Evolutionary conservation across 441 rosid genomes (phyloP), one percentile per base, ranked within the genome.

Genomic region (Manihot esculenta): DNA sequence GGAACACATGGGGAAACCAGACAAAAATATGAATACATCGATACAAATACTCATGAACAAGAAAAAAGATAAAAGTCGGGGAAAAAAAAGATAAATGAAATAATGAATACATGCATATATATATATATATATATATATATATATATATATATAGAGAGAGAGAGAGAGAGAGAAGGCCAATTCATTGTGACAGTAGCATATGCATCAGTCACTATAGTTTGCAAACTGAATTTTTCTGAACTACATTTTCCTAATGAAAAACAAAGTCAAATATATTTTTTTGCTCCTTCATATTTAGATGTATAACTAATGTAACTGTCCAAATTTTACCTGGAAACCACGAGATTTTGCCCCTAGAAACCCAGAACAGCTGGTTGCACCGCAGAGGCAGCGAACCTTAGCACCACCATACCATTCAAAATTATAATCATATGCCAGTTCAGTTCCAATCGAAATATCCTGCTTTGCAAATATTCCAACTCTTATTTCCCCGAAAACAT

Each of bases 401-500:
- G 93, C 84, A 65, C 99, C 99, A 58, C 99, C 99, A 61, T 86
- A 94, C 99, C 97, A 94, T 78, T 92, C 96, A 74, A 94, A 94
- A 67, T 94, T 90, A 61, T 94, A 92, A 79, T 94, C 90, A 70
- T 94, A 94, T 57, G 86, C 81, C 78, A 94, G 77, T 79, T 94
- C 98, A n/a, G 87, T 79, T 74, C 89, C 89, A 20, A 68, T 42
- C 48, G 87, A 55, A 69, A 92, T 90, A 83, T 83, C 89, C 74
- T 86, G 90, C 78, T 84, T 94, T 45, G 99, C 97, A 84, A 92
- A 92, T 73, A 94, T 92, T 67, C 98, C 99, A 75, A 94, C 99
- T 72, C 97, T 86, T 72, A 92, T 80, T 82, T 94, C 99, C 72
- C 97, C 98, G 59, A 88, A 78, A 71, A 88, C 96, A 75, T 79